Evolutionary conservation across 73 alveolate species (phyloP).

Genomic region (Paramecium bursaria): DNA sequence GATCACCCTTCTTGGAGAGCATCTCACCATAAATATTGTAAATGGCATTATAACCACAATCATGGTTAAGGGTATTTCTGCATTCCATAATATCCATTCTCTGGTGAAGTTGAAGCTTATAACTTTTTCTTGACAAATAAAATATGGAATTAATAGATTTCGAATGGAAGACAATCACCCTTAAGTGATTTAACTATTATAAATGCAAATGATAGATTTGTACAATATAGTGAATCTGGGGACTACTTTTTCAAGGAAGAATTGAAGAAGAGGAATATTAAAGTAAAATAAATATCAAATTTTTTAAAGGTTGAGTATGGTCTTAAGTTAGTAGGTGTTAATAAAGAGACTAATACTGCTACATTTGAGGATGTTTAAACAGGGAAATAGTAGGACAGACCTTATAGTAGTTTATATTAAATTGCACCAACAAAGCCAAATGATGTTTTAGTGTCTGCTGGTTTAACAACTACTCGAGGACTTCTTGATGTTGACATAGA

Average conservation of each 20-base stretch:
- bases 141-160: slow-evolving; percentile 65
- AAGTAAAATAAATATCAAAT: too few species aligned
- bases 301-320: slow-evolving; percentile 73
- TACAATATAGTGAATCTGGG: slow-evolving; percentile 67
- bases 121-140: slow-evolving; percentile 60
- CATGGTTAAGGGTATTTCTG: slow-evolving; percentile 70
- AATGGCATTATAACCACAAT: slow-evolving; percentile 58
- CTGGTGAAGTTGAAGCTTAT: slow-evolving; percentile 69
- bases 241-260: slow-evolving; percentile 67
- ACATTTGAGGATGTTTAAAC: slow-evolving; percentile 62
- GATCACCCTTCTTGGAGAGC: slow-evolving; percentile 69
- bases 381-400: slow-evolving; percentile 52
- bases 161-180: slow-evolving; percentile 67
- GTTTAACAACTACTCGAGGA: slow-evolving; percentile 64
- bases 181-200: slow-evolving; percentile 52
- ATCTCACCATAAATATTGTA: slow-evolving; percentile 61
- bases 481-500: slow-evolving; percentile 58
- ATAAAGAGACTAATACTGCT: slow-evolving; percentile 57
- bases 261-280: slow-evolving; percentile 57
- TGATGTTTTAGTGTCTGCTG: slow-evolving; percentile 65
- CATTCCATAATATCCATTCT: slow-evolving; percentile 67
- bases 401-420: slow-evolving; percentile 52
- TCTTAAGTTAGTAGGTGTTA: slow-evolving; percentile 59
- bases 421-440: slow-evolving; percentile 65
- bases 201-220: slow-evolving; percentile 65